Conservation (phyloP, 305 asterid genomes). For the Rubia tinctorum region DNA sequence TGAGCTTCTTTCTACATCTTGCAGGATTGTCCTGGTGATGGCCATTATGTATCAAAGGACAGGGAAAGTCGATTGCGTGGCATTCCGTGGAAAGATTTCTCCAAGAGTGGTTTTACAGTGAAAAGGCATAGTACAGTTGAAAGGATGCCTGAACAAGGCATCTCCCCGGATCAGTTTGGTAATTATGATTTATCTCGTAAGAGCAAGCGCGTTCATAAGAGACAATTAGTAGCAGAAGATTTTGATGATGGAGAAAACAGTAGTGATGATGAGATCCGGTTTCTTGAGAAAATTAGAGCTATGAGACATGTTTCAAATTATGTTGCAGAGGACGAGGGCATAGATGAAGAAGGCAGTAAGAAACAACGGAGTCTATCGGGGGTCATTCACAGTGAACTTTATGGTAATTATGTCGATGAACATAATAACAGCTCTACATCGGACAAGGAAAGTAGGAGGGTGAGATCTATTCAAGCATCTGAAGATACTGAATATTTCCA, state of each 20-base stretch:
- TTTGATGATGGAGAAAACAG: slow-evolving; percentile 49
- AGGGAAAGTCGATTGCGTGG: slow-evolving; percentile 47
- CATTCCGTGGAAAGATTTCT: slow-evolving; percentile 79
- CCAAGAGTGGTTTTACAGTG: slow-evolving; percentile 48
- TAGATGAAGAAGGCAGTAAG: slow-evolving; percentile 43
- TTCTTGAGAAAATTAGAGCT: slow-evolving; percentile 63
- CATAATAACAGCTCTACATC: slow-evolving; percentile 39
- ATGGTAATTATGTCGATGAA: slow-evolving; percentile 32
- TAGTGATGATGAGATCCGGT: slow-evolving; percentile 67
- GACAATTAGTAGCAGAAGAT: slow-evolving; percentile 34
- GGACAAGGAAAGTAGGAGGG: slow-evolving; percentile 40
- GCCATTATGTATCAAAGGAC: slow-evolving; percentile 16
- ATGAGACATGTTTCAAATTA: slow-evolving; percentile 35
- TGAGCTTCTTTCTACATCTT: slow-evolving; percentile 4
- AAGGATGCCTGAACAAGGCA: slow-evolving; percentile 24
- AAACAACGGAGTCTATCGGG: slow-evolving; percentile 45
- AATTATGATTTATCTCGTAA: slow-evolving; percentile 33
- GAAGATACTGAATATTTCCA: slow-evolving; percentile 48
- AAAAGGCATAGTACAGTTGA: slow-evolving; percentile 30
- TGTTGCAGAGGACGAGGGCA: slow-evolving; percentile 39
- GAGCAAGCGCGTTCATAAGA: slow-evolving; percentile 40
- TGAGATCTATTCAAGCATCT: slow-evolving; percentile 31
- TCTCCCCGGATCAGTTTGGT: slow-evolving; percentile 30
- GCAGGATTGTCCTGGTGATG: slow-evolving; percentile 36
- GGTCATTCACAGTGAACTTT: slow-evolving; percentile 36